These are phyloP conservation scores for Oryza meyeriana DNA, from an alignment of 176 grass and related monocot genomes.

Conservation along the genomic window DNA sequence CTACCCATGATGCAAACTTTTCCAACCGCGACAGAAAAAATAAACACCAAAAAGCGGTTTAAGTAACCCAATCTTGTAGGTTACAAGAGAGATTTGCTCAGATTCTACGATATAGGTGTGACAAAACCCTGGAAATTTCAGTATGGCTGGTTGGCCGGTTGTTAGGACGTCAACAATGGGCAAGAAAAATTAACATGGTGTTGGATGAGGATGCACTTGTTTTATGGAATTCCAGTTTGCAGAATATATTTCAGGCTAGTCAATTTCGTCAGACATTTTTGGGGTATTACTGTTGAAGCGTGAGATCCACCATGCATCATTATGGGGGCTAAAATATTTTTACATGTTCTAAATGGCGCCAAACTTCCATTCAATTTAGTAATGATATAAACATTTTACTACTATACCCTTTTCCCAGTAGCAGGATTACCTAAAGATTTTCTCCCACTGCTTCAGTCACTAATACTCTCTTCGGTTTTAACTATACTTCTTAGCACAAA, in stretches of 20 bases:
- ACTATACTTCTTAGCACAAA: background rate
- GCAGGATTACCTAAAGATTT: slow-evolving; percentile 18
- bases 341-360: background rate
- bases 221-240: background rate
- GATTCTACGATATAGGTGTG: slow-evolving; percentile 50
- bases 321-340: background rate
- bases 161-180: slow-evolving; percentile 41
- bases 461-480: background rate
- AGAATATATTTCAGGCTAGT: background rate
- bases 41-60: background rate
- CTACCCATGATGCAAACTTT: background rate
- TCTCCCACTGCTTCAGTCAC: slow-evolving; percentile 8
- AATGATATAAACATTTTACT: background rate
- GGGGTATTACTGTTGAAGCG: background rate
- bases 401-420: background rate
- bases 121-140: slow-evolving; percentile 37
- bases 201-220: slow-evolving; percentile 13
- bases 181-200: slow-evolving; percentile 8
- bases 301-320: background rate
- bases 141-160: slow-evolving; percentile 37
- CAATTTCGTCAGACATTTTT: background rate
- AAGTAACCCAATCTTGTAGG: slow-evolving; percentile 19
- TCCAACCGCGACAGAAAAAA: background rate
- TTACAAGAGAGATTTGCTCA: slow-evolving; percentile 39
- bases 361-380: background rate